phyloP scores from a whole-genome alignment of 2,329 filamentous ascomycete species.

The Dendrostoma leiphaemia region DNA sequence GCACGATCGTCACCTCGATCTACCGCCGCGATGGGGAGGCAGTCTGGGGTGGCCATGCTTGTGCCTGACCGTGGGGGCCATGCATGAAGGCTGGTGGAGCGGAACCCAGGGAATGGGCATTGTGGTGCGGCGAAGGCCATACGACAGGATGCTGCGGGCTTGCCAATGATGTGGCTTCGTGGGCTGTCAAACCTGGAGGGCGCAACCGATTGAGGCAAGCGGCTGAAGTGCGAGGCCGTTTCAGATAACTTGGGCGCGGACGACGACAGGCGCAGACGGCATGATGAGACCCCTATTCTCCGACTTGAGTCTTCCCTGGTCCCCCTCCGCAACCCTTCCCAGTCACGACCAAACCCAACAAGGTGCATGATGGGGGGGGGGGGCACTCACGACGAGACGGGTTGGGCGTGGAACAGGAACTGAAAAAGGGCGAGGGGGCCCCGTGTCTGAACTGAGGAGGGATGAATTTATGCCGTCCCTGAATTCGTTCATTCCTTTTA shows the following conservation, averaged over 20 bases:
- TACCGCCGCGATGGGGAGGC: not conserved
- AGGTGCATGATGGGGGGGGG: not conserved
- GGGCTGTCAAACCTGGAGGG: not conserved
- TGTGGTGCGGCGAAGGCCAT: not conserved
- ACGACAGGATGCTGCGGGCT: too few relatives aligned
- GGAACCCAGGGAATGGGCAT: not conserved
- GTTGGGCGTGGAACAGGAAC: not conserved
- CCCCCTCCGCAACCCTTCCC: too few relatives aligned
- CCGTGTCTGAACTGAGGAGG: not conserved
- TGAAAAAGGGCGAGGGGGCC: conserved; percentile 7
- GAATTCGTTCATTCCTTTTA: too few relatives aligned
- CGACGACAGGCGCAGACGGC: not conserved
- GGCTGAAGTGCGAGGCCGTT: not conserved
- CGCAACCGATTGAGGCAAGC: not conserved
- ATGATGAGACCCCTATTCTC: conserved; percentile 6
- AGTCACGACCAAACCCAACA: too few relatives aligned
- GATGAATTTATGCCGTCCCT: not conserved
- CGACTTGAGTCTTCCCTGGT: too few relatives aligned
- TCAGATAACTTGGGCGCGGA: conserved; percentile 12
- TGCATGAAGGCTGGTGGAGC: not conserved
- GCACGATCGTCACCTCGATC: not conserved
- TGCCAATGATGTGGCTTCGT: too few relatives aligned
- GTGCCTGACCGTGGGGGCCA: not conserved
- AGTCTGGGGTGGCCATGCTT: not conserved
- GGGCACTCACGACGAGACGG: not conserved